Percentiles rank a stretch among this genome's conserved stretches.
phyloP scores from a whole-genome alignment of 2,329 filamentous ascomycete species.

The Botrytis cinerea region DNA sequence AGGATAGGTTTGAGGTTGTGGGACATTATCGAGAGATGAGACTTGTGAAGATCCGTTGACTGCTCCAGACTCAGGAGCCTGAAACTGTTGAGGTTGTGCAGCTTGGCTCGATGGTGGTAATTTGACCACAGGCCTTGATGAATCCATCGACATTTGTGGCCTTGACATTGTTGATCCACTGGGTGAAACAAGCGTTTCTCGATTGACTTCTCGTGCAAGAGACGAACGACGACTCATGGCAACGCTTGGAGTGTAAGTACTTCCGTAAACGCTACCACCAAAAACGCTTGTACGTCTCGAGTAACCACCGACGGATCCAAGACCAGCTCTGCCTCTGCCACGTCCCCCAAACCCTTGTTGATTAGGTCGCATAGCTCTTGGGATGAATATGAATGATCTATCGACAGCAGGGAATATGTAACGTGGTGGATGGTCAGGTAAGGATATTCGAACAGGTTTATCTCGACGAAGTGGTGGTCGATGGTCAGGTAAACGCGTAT shows the following conservation, averaged over 20 bases:
- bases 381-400: slow-evolving; percentile 97
- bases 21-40: slow-evolving; percentile 48
- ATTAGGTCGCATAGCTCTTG: slow-evolving; percentile 87
- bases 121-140: slow-evolving; percentile 73
- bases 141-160: slow-evolving; percentile 61
- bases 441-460: slow-evolving; percentile 91
- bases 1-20: slow-evolving; percentile 54
- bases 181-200: slow-evolving; percentile 78
- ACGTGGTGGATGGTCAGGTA: slow-evolving; percentile 75
- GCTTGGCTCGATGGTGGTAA: slow-evolving; percentile 62
- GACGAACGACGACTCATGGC: slow-evolving; percentile 89
- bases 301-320: slow-evolving; percentile 65
- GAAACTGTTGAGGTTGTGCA: slow-evolving; percentile 33
- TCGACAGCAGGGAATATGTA: slow-evolving; percentile 92
- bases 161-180: slow-evolving; percentile 76
- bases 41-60: slow-evolving; percentile 32
- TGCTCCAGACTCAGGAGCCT: slow-evolving; percentile 41
- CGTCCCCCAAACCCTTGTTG: slow-evolving; percentile 72
- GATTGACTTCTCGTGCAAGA: slow-evolving; percentile 63
- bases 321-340: slow-evolving; percentile 70
- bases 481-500: slow-evolving; percentile 93
- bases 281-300: slow-evolving; percentile 85
- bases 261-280: slow-evolving; percentile 65
- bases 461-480: slow-evolving; percentile 90
- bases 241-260: slow-evolving; percentile 81